These are phyloP conservation scores for Fusarium sp. DNA, from an alignment of 2,329 filamentous ascomycete species.

Conservation along the genomic window DNA sequence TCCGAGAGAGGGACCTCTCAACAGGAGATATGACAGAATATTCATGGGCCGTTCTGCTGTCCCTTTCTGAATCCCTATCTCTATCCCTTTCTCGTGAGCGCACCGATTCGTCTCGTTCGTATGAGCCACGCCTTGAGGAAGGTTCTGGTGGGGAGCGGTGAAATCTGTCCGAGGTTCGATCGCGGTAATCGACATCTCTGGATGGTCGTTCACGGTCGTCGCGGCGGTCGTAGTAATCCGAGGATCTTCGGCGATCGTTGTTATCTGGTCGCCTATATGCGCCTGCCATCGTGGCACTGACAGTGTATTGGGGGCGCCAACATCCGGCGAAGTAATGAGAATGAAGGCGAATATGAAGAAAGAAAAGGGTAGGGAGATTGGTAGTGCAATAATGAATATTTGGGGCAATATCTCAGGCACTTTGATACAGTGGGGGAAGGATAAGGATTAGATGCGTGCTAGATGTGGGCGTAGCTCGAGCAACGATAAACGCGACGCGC, in stretches of 20 bases:
- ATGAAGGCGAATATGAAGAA: conserved; percentile 7
- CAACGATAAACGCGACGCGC: not conserved
- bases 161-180: conserved; percentile 20
- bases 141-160: conserved; percentile 9
- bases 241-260: conserved; percentile 1
- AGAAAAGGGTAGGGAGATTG: not conserved
- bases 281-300: conserved; percentile 38
- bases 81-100: conserved; percentile 11
- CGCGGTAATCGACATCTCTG: conserved; percentile 14
- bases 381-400: not conserved
- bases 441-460: not conserved
- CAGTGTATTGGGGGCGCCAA: conserved; percentile 5
- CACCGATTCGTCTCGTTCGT: conserved; percentile 17
- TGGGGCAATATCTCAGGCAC: not conserved
- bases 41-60: not conserved
- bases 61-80: conserved; percentile 4
- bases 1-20: conserved; percentile 8
- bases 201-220: conserved; percentile 16
- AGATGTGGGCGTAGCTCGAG: not conserved
- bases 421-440: not conserved
- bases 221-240: conserved; percentile 16
- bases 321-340: conserved; percentile 25
- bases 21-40: not conserved
- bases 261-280: conserved; percentile 18
- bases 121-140: conserved; percentile 14